phyloP scores from a whole-genome alignment of 495 filamentous ascomycete genomes.

The Annulohypoxylon bovei region DNA sequence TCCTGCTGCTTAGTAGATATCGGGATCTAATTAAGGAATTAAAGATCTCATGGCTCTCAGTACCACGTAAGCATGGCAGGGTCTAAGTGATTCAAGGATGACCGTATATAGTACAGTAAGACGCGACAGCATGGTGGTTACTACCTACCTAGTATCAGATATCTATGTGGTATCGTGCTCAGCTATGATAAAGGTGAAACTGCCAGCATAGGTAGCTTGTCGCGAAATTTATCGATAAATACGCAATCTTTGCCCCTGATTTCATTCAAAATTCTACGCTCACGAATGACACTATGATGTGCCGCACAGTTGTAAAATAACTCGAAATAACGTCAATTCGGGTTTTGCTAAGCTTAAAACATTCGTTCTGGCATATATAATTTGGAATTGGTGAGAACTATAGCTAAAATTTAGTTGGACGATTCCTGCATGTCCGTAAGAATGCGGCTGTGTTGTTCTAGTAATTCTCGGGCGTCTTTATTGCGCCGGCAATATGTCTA shows the following conservation, averaged over 20 bases:
- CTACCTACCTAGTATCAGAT: background rate
- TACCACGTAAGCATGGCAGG: conserved; percentile 33
- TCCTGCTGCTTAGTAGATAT: conserved; percentile 24
- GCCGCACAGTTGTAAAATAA: background rate
- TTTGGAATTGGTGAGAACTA: background rate
- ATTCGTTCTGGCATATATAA: conserved; percentile 7
- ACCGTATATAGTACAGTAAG: conserved; percentile 28
- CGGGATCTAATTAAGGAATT: conserved; percentile 31
- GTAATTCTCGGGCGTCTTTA: conserved; percentile 40
- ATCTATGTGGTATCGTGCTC: background rate
- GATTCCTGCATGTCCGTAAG: conserved; percentile 8
- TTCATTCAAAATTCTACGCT: conserved; percentile 21
- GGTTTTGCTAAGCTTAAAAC: background rate
- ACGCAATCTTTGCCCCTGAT: conserved; percentile 8
- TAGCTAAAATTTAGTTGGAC: background rate
- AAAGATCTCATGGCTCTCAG: conserved; percentile 28
- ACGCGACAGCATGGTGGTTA: background rate
- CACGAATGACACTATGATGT: background rate
- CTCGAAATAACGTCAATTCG: conserved; percentile 15
- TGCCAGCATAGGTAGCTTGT: background rate
- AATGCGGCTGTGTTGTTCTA: conserved; percentile 19
- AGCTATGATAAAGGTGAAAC: conserved; percentile 7
- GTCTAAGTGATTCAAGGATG: conserved; percentile 7
- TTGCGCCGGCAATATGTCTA: conserved; percentile 19
- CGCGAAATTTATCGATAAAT: background rate